A percentile compares a stretch with the other conserved stretches of the same genome.
phyloP scores from a whole-genome alignment of 208 protist genomes.

The Borovskyia barvae region DNA sequence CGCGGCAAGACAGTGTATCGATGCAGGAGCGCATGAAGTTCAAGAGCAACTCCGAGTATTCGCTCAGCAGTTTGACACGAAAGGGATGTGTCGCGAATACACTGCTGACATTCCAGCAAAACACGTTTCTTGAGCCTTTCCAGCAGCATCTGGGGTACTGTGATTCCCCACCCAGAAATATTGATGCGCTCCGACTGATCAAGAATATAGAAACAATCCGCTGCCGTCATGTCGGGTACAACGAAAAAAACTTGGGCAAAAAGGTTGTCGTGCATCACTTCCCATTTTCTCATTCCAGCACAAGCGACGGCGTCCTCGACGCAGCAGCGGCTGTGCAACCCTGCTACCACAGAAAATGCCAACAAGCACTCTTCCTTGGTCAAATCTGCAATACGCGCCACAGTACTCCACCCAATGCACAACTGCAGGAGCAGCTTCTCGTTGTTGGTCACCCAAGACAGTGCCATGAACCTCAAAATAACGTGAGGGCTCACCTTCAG shows the following conservation, averaged over 20 bases:
- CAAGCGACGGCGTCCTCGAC: constrained; percentile 7
- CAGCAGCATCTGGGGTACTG: constrained; percentile 33
- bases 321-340: constrained; percentile 10
- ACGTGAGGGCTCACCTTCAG: constrained; percentile 7
- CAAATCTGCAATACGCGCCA: constrained; percentile 21
- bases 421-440: constrained; percentile 7
- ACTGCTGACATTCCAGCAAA: constrained; percentile 18
- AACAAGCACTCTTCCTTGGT: constrained; percentile 18
- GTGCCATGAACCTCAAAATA: constrained; percentile 32
- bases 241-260: constrained; percentile 57
- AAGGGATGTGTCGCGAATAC: not conserved
- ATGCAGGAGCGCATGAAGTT: constrained; percentile 28
- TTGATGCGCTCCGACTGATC: constrained; percentile 56
- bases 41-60: constrained; percentile 24
- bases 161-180: constrained; percentile 39
- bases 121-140: constrained; percentile 48
- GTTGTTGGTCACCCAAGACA: constrained; percentile 4
- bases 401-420: constrained; percentile 6
- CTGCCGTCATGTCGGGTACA: constrained; percentile 23
- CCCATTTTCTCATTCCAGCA: constrained; percentile 18
- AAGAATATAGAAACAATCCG: constrained; percentile 44
- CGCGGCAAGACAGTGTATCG: constrained; percentile 39
- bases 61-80: constrained; percentile 2
- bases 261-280: constrained; percentile 43
- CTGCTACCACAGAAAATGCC: constrained; percentile 13